A percentile compares a stretch with the other conserved stretches of the same genome.
Conservation (phyloP, 2,329 filamentous ascomycete species). For the Cladosporium sp. region DNA sequence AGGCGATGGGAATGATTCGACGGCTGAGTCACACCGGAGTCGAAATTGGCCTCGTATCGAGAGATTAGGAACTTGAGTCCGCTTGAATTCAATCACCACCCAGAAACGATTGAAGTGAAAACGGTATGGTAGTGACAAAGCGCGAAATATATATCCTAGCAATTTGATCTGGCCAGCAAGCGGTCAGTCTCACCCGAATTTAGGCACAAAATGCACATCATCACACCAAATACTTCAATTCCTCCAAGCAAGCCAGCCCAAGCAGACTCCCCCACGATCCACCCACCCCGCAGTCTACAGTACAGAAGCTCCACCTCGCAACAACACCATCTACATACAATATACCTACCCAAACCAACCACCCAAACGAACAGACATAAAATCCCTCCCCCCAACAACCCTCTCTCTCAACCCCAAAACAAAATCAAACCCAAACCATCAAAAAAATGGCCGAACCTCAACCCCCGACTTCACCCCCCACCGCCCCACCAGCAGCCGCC, state of each 20-base stretch:
- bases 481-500: constrained; percentile 54
- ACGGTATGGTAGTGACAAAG: too few relatives aligned
- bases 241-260: too few relatives aligned
- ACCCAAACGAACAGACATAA: too few relatives aligned
- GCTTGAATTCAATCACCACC: too few relatives aligned
- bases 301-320: not conserved
- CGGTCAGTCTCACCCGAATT: not conserved
- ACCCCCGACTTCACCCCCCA: constrained; percentile 57
- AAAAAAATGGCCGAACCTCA: constrained; percentile 59
- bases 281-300: not conserved
- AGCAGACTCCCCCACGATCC: too few relatives aligned
- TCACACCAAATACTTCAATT: too few relatives aligned
- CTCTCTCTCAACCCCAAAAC: too few relatives aligned
- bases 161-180: not conserved
- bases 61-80: too few relatives aligned
- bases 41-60: too few relatives aligned
- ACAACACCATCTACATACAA: not conserved
- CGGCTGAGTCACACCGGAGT: not conserved
- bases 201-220: not conserved
- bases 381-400: too few relatives aligned
- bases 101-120: too few relatives aligned
- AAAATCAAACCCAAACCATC: too few relatives aligned
- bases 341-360: not conserved
- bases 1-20: not conserved
- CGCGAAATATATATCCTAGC: not conserved